phyloP scores from a whole-genome alignment of 106 monocot genomes.

The Apostasia shenzhenica region DNA sequence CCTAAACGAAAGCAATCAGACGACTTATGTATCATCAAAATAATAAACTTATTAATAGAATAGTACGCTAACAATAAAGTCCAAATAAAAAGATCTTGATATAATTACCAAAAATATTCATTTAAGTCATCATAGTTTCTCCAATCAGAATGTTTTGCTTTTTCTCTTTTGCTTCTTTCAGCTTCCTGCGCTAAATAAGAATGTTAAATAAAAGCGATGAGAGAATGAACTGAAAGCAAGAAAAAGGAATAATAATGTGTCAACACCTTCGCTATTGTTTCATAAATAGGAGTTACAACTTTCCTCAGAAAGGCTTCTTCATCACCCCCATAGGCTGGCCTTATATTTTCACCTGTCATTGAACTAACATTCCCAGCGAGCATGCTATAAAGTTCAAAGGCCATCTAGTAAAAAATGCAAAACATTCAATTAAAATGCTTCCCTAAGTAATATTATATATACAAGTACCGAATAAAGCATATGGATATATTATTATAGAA shows the following conservation, averaged over 20 bases:
- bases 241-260: not conserved
- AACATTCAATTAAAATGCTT: too few species aligned
- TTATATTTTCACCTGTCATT: conserved; percentile 73
- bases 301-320: conserved; percentile 71
- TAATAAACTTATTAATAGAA: not conserved
- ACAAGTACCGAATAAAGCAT: too few species aligned
- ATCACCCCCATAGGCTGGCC: conserved; percentile 81
- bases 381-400: conserved; percentile 84
- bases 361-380: conserved; percentile 71
- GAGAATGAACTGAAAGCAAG: not conserved
- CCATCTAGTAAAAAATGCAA: conserved; percentile 54
- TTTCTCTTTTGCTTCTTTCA: conserved; percentile 59
- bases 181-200: conserved; percentile 59
- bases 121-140: conserved; percentile 97
- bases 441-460: too few species aligned
- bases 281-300: conserved; percentile 83
- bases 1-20: conserved; percentile 66
- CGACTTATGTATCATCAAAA: conserved; percentile 38
- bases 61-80: not conserved
- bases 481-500: too few species aligned
- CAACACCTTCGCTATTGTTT: conserved; percentile 44
- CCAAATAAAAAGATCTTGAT: not conserved
- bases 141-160: conserved; percentile 84
- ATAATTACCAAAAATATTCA: conserved; percentile 84
- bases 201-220: not conserved